These are phyloP conservation scores for Colletotrichum godetiae DNA, from an alignment of 2,329 filamentous ascomycete genomes.

Conservation along the genomic window DNA sequence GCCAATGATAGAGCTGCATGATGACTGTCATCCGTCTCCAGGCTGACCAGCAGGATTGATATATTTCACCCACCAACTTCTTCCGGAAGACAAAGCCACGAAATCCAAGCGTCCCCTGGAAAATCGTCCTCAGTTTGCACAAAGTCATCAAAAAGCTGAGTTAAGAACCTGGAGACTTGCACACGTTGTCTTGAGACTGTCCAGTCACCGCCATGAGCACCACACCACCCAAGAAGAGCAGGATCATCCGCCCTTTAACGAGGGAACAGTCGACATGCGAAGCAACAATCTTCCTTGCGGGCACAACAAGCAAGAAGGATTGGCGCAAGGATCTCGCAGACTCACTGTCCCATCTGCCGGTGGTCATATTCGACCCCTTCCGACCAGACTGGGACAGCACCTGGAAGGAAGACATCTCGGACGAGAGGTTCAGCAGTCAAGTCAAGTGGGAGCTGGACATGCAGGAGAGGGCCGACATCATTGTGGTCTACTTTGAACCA, in stretches of 20 bases:
- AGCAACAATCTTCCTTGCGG: slow-evolving; percentile 67
- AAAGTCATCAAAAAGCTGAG: neutral
- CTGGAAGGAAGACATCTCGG: slow-evolving; percentile 61
- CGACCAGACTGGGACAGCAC: slow-evolving; percentile 66
- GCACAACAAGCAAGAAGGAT: slow-evolving; percentile 59
- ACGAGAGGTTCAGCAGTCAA: slow-evolving; percentile 62
- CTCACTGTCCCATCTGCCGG: slow-evolving; percentile 53
- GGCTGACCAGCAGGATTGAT: slow-evolving; percentile 1
- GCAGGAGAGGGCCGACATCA: slow-evolving; percentile 62
- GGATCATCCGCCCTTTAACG: slow-evolving; percentile 30
- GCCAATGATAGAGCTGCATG: slow-evolving; percentile 3
- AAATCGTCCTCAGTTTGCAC: neutral
- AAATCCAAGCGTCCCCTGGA: neutral
- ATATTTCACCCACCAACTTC: neutral
- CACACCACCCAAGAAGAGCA: slow-evolving; percentile 34
- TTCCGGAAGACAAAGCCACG: neutral
- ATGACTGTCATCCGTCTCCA: neutral
- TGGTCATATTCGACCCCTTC: slow-evolving; percentile 69
- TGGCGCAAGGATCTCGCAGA: slow-evolving; percentile 62
- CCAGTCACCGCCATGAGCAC: neutral
- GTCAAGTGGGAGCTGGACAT: slow-evolving; percentile 71
- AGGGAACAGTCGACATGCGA: neutral
- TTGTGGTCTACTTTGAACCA: slow-evolving; percentile 68
- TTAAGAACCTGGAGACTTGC: neutral
- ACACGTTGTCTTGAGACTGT: neutral